Evolutionary conservation across 2,329 filamentous ascomycete species (phyloP), one percentile per base, ranked within the genome.

Genomic region (Cladosporium velox): DNA sequence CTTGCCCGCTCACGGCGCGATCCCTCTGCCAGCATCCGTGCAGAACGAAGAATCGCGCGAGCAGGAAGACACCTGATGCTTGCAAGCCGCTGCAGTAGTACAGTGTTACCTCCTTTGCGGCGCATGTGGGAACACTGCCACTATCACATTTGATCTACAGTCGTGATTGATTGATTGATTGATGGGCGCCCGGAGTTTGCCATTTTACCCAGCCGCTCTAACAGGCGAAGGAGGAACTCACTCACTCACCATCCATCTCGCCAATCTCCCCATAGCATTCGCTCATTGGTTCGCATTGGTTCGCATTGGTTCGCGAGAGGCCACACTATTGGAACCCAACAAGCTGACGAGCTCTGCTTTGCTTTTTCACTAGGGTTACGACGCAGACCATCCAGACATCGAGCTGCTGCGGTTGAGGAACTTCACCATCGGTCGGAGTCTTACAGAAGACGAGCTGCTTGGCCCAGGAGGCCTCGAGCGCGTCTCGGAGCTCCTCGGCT

Each of bases 351-450:
- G 24, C 7, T 15, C 12, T 7, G 28, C 28, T 54, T 26, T 55
- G 34, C 15, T 57, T 55, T 30, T 12, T 61, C 10, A 30, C 18
- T 59, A 94, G 90, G 92, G 91, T 57, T 96, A 91, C 75, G 82
- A 87, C 54, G 84, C 85, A 24, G 88, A 91, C 66, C 91, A 97
- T 75, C 82, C 86, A 51, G 90, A 97, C 71, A 93, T 97, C 73
- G 87, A 89, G 65, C 84, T 97, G 62, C 83, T 97, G 65, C 90
- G 92, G 72, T 83, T 97, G 74, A 86, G 88, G 67, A 95, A 89
- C 77, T 97, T 90, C 76, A 93, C 90, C 0, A 79, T 96, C 26
- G 85, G 87, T 44, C 88, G 83, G 67, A 87, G 87, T 74, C 78
- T 97, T 41, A 76, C 83, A 14, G 92, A 93, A 72, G 78, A 83